Evolutionary conservation across 2,329 filamentous ascomycete genomes (phyloP).

Genomic region (Pseudogymnoascus sp.): DNA sequence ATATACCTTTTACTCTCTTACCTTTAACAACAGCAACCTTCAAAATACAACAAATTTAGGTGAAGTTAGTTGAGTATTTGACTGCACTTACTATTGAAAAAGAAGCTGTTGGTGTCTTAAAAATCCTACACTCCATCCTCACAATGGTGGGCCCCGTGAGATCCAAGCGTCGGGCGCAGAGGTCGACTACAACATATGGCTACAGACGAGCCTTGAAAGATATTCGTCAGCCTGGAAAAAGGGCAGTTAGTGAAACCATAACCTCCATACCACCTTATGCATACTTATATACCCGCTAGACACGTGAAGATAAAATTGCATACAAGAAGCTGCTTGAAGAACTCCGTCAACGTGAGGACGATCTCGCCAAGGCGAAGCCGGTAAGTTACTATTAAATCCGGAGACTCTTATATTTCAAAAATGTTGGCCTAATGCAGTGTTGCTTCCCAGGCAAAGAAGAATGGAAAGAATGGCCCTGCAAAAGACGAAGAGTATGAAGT

Average conservation of each 20-base stretch:
- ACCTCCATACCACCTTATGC: not conserved
- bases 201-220: not conserved
- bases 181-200: not conserved
- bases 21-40: not conserved
- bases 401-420: not conserved
- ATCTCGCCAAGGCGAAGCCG: not conserved
- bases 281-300: not conserved
- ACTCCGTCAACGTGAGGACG: not conserved
- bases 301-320: not conserved
- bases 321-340: not conserved
- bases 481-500: conserved; percentile 14
- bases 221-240: not conserved
- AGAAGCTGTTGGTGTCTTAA: not conserved
- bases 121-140: not conserved
- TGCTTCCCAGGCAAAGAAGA: not conserved
- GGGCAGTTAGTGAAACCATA: not conserved
- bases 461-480: not conserved
- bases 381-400: not conserved
- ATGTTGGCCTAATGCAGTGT: not conserved
- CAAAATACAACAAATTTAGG: not conserved
- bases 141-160: not conserved
- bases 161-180: not conserved
- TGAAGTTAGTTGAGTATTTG: not conserved
- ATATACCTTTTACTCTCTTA: not conserved
- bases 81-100: not conserved